phyloP scores from a whole-genome alignment of 2,329 filamentous ascomycete genomes.

The Cucurbitaria berberidis region DNA sequence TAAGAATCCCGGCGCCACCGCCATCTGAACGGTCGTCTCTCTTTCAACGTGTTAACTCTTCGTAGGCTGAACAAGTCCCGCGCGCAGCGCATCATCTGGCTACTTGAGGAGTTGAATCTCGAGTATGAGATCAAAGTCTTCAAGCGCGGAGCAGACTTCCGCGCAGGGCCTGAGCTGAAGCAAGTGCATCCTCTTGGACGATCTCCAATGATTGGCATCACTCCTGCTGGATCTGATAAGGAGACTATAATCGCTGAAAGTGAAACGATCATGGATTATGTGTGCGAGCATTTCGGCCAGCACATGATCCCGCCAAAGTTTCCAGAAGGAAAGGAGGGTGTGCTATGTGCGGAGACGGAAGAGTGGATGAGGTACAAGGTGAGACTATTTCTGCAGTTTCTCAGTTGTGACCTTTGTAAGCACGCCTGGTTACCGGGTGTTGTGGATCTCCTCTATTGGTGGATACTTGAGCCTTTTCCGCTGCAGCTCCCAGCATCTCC shows the following conservation, averaged over 20 bases:
- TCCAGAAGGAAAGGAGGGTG: conserved; percentile 59
- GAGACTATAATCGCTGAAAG: conserved; percentile 79
- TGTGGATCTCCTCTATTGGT: background rate
- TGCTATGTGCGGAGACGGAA: conserved; percentile 64
- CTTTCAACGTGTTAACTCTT: too few relatives aligned
- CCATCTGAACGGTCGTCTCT: too few relatives aligned
- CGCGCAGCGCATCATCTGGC: conserved; percentile 82
- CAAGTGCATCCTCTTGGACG: conserved; percentile 86
- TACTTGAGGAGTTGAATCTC: conserved; percentile 80
- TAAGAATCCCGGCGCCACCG: too few relatives aligned
- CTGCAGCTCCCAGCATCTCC: background rate
- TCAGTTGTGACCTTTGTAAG: background rate
- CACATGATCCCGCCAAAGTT: conserved; percentile 61
- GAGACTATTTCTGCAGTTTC: conserved; percentile 8
- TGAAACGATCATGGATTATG: conserved; percentile 79
- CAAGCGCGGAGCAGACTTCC: conserved; percentile 68
- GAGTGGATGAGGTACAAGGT: conserved; percentile 64
- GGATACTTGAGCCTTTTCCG: background rate
- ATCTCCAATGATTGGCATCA: conserved; percentile 76
- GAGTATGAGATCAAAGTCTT: conserved; percentile 81
- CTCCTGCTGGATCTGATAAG: conserved; percentile 53
- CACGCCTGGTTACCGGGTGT: background rate
- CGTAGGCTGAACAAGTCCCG: conserved; percentile 82
- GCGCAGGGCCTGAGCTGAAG: conserved; percentile 79
- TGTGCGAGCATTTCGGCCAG: conserved; percentile 70